Evolutionary conservation across 2,329 filamentous ascomycete species (phyloP).

Genomic region (Pseudofabraea citricarpa): DNA sequence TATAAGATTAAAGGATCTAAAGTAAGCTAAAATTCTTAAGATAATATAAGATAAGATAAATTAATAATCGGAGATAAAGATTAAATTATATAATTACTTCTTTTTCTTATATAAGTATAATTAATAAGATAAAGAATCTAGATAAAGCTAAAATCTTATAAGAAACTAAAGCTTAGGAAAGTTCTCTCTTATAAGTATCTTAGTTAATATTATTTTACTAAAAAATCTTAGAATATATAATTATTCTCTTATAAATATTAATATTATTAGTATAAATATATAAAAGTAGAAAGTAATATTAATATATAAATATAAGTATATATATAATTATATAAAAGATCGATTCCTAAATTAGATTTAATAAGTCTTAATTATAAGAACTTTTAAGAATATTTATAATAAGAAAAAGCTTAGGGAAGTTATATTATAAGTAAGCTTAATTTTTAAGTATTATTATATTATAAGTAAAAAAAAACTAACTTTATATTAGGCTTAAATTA

Average conservation of each 20-base stretch:
- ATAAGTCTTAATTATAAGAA: slow-evolving; percentile 35
- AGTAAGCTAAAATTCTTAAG: too few species aligned
- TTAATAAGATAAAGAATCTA: too few species aligned
- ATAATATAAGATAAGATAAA: too few species aligned
- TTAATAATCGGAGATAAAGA: too few species aligned
- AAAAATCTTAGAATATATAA: slow-evolving; percentile 71
- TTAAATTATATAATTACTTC: too few species aligned
- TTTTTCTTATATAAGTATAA: too few species aligned
- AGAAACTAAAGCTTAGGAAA: slow-evolving; percentile 86
- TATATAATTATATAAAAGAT: slow-evolving; percentile 7
- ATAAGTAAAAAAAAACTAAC: too few species aligned
- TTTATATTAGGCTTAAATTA: too few species aligned
- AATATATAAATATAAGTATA: slow-evolving; percentile 51
- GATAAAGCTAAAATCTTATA: too few species aligned
- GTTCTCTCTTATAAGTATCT: slow-evolving; percentile 59
- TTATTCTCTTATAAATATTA: slow-evolving; percentile 74
- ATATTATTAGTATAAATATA: slow-evolving; percentile 47
- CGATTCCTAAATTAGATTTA: slow-evolving; percentile 63
- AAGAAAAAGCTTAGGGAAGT: slow-evolving; percentile 61
- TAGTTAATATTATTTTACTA: slow-evolving; percentile 67
- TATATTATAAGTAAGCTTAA: slow-evolving; percentile 67
- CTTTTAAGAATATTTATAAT: slow-evolving; percentile 61
- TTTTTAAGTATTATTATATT: too few species aligned
- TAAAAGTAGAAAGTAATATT: slow-evolving; percentile 69
- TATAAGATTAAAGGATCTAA: too few species aligned